Base-by-base conservation (phyloP, 2,329 filamentous ascomycete species). In the Ophiosphaerella narmari region DNA sequence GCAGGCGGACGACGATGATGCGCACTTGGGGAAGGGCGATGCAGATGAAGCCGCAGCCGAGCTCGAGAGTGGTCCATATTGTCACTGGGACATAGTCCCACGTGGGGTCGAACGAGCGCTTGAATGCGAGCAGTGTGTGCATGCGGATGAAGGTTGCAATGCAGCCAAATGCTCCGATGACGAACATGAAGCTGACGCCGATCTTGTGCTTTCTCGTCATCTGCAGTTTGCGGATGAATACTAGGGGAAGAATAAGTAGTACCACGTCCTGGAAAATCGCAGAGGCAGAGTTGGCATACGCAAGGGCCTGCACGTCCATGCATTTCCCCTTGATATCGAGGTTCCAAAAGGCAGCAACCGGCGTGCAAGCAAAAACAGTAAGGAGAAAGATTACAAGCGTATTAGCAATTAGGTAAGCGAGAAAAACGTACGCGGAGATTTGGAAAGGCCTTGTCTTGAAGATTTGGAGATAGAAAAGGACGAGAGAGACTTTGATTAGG, bases 391-490 rank as follows among this genome's bases (percentile, higher is more conserved):
- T 59, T 18, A 57, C 39, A 1, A 59, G 8, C 1, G 50, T 55
- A 5, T 48, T 55, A n/a, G 57, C 21, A 16, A 50, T 36, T 8
- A 62, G 54, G 38, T 52, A 58, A 26, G 40, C 44, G 2, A 62
- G 45, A 11, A 60, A 35, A 1, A 54, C 12, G 32, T 55, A 58
- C 12, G 52, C 57, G 9, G 46, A 16, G 12, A 61, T 55, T 2
- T 51, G 52, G 12, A 66, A 63, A 4, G 49, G 44, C 7, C 44
- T 48, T 4, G 55, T 46, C 5, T 48, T 39, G 48, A 68, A 68
- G 39, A 66, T 62, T 26, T 63, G 55, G 8, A 68, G 60, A 36
- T 65, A 68, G 41, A 63, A 64, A 14, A 54, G 36, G 18, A 66
- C 42, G 12, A 66, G 38, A 1, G 62, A 62, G 5, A 57, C 44